phyloP scores from a whole-genome alignment of 2,329 filamentous ascomycete genomes.

The Aspergillus sp. region DNA sequence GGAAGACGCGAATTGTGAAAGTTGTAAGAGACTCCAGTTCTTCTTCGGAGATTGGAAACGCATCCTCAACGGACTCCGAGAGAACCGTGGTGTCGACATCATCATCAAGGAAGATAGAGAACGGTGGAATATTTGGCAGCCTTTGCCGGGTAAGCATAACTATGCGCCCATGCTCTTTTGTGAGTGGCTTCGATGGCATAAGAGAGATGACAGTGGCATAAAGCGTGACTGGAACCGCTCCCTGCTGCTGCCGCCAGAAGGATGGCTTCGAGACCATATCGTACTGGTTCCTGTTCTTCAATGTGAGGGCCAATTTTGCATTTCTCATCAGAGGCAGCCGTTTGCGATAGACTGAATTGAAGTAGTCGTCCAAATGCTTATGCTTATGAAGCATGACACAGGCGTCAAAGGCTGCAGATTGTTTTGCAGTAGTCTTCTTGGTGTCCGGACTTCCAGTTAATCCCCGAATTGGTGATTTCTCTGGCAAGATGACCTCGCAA shows the following conservation, averaged over 20 bases:
- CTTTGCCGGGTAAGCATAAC: constrained; percentile 59
- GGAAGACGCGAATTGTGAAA: constrained; percentile 69
- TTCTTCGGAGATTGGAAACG: constrained; percentile 27
- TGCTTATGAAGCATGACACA: constrained; percentile 60
- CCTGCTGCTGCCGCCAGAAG: constrained; percentile 53
- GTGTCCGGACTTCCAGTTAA: constrained; percentile 53
- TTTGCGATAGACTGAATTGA: constrained; percentile 65
- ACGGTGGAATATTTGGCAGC: constrained; percentile 56
- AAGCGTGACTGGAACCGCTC: constrained; percentile 42
- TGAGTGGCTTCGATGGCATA: constrained; percentile 45
- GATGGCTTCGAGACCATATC: constrained; percentile 68
- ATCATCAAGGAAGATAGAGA: constrained; percentile 63
- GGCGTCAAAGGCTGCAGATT: constrained; percentile 77
- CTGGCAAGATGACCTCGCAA: constrained; percentile 72
- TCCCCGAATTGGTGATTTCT: constrained; percentile 60
- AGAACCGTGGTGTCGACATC: constrained; percentile 51
- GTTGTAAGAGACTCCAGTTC: constrained; percentile 49
- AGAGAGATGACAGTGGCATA: constrained; percentile 57
- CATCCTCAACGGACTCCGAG: constrained; percentile 36
- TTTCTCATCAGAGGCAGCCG: constrained; percentile 75
- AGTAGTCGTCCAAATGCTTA: constrained; percentile 60
- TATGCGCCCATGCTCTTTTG: constrained; percentile 53
- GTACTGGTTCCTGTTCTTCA: constrained; percentile 66
- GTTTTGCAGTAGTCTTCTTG: constrained; percentile 72
- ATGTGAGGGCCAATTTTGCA: constrained; percentile 69